Percentiles rank a stretch among this genome's conserved stretches.
Evolutionary conservation across 331 rosid species (phyloP).

Genomic region (Phaseolus coccineus): DNA sequence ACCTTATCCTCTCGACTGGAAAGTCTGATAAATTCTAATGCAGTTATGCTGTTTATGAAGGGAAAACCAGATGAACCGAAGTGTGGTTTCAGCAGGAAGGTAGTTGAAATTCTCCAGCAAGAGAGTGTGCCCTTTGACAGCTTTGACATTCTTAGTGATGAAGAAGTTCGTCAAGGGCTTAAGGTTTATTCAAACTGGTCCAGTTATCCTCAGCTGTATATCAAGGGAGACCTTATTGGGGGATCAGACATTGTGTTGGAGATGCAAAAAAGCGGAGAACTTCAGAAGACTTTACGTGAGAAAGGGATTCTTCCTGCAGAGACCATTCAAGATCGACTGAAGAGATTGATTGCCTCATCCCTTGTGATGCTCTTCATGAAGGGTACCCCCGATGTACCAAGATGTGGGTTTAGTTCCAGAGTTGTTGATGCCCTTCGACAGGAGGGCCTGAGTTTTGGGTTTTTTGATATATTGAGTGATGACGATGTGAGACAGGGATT

Average conservation of each 20-base stretch:
- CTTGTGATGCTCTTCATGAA: constrained; percentile 93
- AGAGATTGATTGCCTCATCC: constrained; percentile 68
- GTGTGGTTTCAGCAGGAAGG: constrained; percentile 96
- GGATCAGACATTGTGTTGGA: constrained; percentile 95
- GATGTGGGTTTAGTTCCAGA: constrained; percentile 92
- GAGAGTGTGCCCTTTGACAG: constrained; percentile 77
- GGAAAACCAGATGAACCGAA: constrained; percentile 90
- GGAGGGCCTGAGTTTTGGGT: constrained; percentile 76
- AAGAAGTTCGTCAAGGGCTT: constrained; percentile 92
- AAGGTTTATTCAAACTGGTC: constrained; percentile 97
- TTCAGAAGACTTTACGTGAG: constrained; percentile 63
- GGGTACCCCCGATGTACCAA: constrained; percentile 90
- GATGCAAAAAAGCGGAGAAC: constrained; percentile 97
- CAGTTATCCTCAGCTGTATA: constrained; percentile 89
- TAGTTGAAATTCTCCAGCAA: constrained; percentile 82
- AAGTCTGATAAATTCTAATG: constrained; percentile 70
- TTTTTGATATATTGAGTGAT: constrained; percentile 78
- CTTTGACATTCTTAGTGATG: constrained; percentile 86
- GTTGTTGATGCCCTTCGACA: constrained; percentile 73
- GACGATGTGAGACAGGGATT: constrained; percentile 93
- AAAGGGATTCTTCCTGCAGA: constrained; percentile 65
- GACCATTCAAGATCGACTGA: constrained; percentile 73
- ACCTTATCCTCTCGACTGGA: constrained; percentile 64
- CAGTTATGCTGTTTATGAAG: constrained; percentile 88
- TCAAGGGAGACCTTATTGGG: constrained; percentile 82